A percentile compares a stretch with the other conserved stretches of the same genome.
Conservation (phyloP, 2,329 filamentous ascomycete genomes). For the Apiospora saccharicola region DNA sequence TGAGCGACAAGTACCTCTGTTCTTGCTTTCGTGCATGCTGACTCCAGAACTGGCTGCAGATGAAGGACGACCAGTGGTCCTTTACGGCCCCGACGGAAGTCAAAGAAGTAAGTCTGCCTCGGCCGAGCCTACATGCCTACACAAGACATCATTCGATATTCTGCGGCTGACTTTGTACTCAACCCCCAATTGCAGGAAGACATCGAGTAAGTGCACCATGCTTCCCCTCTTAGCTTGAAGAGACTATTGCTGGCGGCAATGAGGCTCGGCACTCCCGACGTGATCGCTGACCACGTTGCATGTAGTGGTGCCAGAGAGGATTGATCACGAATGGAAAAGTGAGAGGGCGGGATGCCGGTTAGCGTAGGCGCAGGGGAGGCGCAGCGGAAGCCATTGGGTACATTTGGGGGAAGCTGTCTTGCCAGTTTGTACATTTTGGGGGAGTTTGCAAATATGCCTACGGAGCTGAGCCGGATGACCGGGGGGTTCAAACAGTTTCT, state of each 20-base stretch:
- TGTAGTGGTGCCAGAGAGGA: neutral
- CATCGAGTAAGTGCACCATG: constrained; percentile 27
- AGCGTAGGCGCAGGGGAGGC: constrained; percentile 18
- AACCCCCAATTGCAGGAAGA: constrained; percentile 22
- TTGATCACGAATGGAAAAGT: neutral
- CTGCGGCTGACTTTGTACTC: constrained; percentile 7
- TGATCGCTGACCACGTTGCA: neutral
- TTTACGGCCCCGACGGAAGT: constrained; percentile 37
- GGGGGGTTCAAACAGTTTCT: neutral
- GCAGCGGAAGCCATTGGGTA: neutral
- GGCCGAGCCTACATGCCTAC: neutral
- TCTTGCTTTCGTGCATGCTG: constrained; percentile 1
- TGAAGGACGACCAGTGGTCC: constrained; percentile 41
- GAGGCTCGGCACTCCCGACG: neutral
- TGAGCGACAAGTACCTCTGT: neutral
- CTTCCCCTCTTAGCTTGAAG: neutral
- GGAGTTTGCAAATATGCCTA: neutral
- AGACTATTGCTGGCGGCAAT: neutral
- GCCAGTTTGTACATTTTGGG: neutral
- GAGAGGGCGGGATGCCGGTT: neutral
- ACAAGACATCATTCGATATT: neutral
- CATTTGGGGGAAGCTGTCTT: neutral
- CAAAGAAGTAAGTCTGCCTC: constrained; percentile 31
- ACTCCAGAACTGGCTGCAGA: constrained; percentile 30
- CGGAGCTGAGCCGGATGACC: constrained; percentile 1